phyloP scores from a whole-genome alignment of 1,284 basidiomycete genomes.

The Cystobasidium pallidum region DNA sequence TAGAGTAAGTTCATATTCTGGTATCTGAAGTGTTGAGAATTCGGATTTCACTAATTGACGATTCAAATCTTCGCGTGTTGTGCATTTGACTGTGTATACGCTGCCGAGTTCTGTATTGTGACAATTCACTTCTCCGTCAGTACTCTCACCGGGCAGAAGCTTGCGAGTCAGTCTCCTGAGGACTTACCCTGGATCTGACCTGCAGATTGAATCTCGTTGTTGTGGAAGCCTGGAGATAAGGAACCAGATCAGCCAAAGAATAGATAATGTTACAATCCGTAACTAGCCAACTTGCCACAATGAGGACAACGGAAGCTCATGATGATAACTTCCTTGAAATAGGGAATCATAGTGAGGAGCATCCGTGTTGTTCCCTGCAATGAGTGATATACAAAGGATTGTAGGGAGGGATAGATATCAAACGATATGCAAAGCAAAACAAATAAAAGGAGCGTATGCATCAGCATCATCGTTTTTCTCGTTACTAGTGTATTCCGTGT shows the following conservation, averaged over 20 bases:
- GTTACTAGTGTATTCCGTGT: constrained; percentile 31
- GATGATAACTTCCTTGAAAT: constrained; percentile 92
- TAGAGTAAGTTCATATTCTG: constrained; percentile 88
- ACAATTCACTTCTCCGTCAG: too few relatives aligned
- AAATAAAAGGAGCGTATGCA: not conserved
- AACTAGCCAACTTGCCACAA: constrained; percentile 74
- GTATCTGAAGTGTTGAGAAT: constrained; percentile 77
- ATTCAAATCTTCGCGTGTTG: constrained; percentile 77
- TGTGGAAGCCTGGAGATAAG: constrained; percentile 58
- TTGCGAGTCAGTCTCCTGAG: too few relatives aligned
- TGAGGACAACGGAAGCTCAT: constrained; percentile 95
- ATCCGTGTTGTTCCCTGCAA: constrained; percentile 83
- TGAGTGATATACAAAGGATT: too few relatives aligned
- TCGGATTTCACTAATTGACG: constrained; percentile 92
- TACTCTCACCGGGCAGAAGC: too few relatives aligned
- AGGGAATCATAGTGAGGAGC: constrained; percentile 92
- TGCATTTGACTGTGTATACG: constrained; percentile 78
- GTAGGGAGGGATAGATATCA: too few relatives aligned
- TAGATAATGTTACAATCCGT: not conserved
- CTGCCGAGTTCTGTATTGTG: constrained; percentile 57
- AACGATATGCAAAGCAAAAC: too few relatives aligned
- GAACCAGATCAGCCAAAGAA: not conserved
- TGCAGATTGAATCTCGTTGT: constrained; percentile 95
- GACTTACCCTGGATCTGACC: constrained; percentile 79
- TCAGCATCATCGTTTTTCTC: not conserved